Percentiles rank a stretch among this genome's conserved stretches.
Evolutionary conservation across 306 rosid species (phyloP).

Genomic region (Lathyrus aphaca): DNA sequence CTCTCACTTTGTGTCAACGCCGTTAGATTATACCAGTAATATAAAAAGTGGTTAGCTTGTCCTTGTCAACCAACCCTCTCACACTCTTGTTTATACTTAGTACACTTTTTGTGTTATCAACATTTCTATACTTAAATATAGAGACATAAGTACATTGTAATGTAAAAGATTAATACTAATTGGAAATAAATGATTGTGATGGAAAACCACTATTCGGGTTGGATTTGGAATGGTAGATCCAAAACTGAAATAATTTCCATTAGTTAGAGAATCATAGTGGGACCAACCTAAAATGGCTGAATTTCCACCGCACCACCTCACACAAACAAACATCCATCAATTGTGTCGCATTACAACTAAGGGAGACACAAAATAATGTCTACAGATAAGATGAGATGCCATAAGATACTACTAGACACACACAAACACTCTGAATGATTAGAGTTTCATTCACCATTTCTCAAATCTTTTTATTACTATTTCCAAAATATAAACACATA

Average conservation of each 20-base stretch:
- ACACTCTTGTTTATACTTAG: too few species aligned
- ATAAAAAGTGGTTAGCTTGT: too few species aligned
- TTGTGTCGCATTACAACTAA: not conserved
- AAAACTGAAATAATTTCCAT: not conserved
- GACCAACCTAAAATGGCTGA: not conserved
- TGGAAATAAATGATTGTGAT: not conserved
- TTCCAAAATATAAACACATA: conserved; percentile 65
- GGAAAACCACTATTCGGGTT: not conserved
- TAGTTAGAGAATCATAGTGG: not conserved
- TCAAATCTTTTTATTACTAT: conserved; percentile 44
- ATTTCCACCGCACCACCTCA: not conserved
- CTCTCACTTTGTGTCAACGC: too few species aligned
- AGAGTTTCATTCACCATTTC: not conserved
- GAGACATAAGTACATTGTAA: not conserved
- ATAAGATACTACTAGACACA: not conserved
- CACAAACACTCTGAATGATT: not conserved
- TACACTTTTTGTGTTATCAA: too few species aligned
- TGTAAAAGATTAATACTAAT: not conserved
- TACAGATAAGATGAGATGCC: conserved; percentile 1
- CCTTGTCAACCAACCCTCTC: too few species aligned
- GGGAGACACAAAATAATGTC: conserved; percentile 1
- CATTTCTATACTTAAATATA: too few species aligned
- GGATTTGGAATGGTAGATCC: not conserved
- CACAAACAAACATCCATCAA: not conserved
- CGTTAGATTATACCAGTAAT: too few species aligned